Evolutionary conservation across 2,329 filamentous ascomycete genomes (phyloP), one percentile per base, ranked within the genome.

Genomic region (Colletotrichum agaves): DNA sequence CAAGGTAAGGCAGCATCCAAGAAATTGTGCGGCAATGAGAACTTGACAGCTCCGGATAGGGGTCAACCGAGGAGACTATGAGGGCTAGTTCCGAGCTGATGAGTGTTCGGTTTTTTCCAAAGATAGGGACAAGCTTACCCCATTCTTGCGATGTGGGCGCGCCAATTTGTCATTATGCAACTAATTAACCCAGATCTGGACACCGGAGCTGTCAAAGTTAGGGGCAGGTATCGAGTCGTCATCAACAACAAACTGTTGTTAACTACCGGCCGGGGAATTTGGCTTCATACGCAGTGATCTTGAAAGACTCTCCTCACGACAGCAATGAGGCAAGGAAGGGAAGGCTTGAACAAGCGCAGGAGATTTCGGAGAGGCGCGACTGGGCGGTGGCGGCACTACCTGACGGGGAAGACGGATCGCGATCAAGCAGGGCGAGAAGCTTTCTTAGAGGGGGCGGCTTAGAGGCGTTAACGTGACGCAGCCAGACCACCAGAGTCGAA

Each of bases 71-170:
- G 58, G 63, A 8, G 33, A 35, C 15, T 17, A 31, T 43, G 19
- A 33, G 49, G 50, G 27, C 44, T 5, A 27, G 33, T 58, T 23
- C 33, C 50, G 41, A 67, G 44, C 44, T 56, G 35, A 46, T 12
- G 33, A 52, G 41, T 41, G 31, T 33, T 47, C 13, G 35, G n/a
- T n/a, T 52, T 56, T 44, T 56, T 47, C 31, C 46, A 8, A 41
- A 12, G n/a, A 44, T 44, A 44, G 39, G 55, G 47, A 50, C 35
- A 56, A 47, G 63, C 60, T 37, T 53, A 58, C 60, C 39, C 60
- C 60, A 39, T 67, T 52, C 10, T 55, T 59, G 64, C 47, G 12
- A 59, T 53, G 60, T 53, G 60, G 64, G 60, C 64, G 59, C 39
- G 27, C 15, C 58, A 49, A 27, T 17, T n/a, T 31, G 56, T 50